A percentile compares a stretch with the other conserved stretches of the same genome.
These are phyloP conservation scores for Myxozyma lipomycoides DNA, from an alignment of 805 yeast species.

Conservation along the genomic window DNA sequence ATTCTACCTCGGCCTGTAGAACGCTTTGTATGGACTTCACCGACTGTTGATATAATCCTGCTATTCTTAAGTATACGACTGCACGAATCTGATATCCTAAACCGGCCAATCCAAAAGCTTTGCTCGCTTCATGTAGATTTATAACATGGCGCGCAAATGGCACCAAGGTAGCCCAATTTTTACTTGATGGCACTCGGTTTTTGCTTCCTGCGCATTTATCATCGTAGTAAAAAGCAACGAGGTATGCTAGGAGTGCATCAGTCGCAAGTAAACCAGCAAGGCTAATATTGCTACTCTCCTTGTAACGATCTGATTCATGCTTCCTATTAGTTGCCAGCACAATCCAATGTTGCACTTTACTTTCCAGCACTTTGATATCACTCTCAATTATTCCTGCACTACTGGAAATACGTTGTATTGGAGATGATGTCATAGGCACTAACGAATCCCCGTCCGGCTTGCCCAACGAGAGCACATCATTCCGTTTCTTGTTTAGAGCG, in stretches of 20 bases:
- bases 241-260: slow-evolving; percentile 40
- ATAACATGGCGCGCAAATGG: slow-evolving; percentile 26
- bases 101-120: slow-evolving; percentile 22
- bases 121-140: slow-evolving; percentile 22
- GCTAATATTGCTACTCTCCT: slow-evolving; percentile 30
- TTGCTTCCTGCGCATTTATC: slow-evolving; percentile 20
- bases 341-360: slow-evolving; percentile 36
- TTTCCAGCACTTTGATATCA: slow-evolving; percentile 9
- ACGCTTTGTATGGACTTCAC: slow-evolving; percentile 9
- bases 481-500: slow-evolving; percentile 16
- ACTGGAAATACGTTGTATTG: slow-evolving; percentile 6
- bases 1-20: neutral
- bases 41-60: slow-evolving; percentile 14
- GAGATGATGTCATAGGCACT: slow-evolving; percentile 9
- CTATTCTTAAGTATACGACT: slow-evolving; percentile 27
- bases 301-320: slow-evolving; percentile 41
- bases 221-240: slow-evolving; percentile 31
- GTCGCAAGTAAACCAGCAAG: slow-evolving; percentile 38
- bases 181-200: slow-evolving; percentile 21
- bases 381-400: slow-evolving; percentile 13
- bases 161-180: slow-evolving; percentile 27
- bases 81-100: slow-evolving; percentile 29
- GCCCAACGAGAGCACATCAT: neutral
- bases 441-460: neutral
- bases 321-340: slow-evolving; percentile 40